phyloP scores from a whole-genome alignment of 208 protist genomes.

The Acanthamoeba lugdunensis region DNA sequence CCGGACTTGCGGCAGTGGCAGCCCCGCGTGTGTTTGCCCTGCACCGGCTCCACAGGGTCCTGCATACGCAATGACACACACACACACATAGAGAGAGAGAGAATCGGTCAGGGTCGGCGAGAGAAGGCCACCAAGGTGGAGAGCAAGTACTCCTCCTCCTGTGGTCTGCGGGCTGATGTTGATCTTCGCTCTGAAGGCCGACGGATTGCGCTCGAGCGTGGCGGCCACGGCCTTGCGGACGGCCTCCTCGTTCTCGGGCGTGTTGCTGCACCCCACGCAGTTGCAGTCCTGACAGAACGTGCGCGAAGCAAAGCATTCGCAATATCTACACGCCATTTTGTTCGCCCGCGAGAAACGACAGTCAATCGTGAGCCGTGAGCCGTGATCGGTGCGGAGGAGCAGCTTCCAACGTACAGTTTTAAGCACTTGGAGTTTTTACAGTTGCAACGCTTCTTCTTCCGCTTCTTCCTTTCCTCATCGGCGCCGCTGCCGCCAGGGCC shows the following conservation, averaged over 20 bases:
- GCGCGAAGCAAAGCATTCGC: conserved; percentile 82
- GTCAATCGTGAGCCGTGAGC: too few relatives aligned
- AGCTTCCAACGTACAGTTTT: conserved; percentile 73
- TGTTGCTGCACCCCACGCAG: conserved; percentile 81
- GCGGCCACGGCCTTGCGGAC: conserved; percentile 73
- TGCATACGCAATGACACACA: neutral
- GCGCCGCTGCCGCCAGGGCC: neutral
- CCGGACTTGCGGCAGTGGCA: conserved; percentile 84
- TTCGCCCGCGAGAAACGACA: too few relatives aligned
- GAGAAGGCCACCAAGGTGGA: neutral
- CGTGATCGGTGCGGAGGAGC: too few relatives aligned
- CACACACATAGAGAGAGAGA: neutral
- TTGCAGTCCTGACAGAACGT: conserved; percentile 77
- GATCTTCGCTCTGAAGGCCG: conserved; percentile 82
- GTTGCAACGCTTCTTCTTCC: conserved; percentile 79
- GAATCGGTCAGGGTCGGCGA: neutral
- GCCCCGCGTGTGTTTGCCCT: conserved; percentile 80
- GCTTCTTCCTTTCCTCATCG: conserved; percentile 51
- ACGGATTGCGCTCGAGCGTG: conserved; percentile 82
- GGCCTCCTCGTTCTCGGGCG: conserved; percentile 74
- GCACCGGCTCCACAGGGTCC: conserved; percentile 58
- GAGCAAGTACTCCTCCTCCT: neutral
- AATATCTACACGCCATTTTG: conserved; percentile 66
- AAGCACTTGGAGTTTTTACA: conserved; percentile 82
- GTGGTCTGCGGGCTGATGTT: conserved; percentile 63